A percentile compares a stretch with the other conserved stretches of the same genome.
Conservation (phyloP, 345 rosid genomes). For the Cardamine chenopodiifolia region DNA sequence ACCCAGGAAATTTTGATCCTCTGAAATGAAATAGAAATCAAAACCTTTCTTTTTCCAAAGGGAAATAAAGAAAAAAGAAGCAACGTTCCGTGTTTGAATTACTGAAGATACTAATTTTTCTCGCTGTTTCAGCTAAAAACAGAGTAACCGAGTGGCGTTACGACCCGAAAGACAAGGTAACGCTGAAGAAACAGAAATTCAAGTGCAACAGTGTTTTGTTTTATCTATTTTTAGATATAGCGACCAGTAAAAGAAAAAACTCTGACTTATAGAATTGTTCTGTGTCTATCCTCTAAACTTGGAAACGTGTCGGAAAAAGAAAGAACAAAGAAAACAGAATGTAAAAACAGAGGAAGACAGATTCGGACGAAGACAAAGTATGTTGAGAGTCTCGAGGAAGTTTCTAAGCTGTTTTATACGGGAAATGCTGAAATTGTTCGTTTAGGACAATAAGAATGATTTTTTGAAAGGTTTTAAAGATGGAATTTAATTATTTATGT, state of each 20-base stretch:
- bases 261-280: slow-evolving; percentile 6
- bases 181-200: slow-evolving; percentile 28
- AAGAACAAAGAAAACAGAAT: slow-evolving; percentile 22
- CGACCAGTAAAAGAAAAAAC: slow-evolving; percentile 11
- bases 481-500: neutral
- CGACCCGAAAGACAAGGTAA: slow-evolving; percentile 4
- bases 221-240: slow-evolving; percentile 1
- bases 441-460: neutral
- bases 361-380: slow-evolving; percentile 18
- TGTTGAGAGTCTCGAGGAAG: slow-evolving; percentile 26
- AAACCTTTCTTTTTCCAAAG: neutral
- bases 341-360: slow-evolving; percentile 13
- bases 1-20: neutral
- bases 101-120: slow-evolving; percentile 25
- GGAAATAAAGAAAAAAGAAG: neutral
- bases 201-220: slow-evolving; percentile 32
- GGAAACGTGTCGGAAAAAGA: slow-evolving; percentile 35
- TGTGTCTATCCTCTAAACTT: slow-evolving; percentile 31
- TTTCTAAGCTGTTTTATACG: neutral
- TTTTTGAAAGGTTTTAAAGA: neutral
- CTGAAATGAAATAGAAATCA: neutral
- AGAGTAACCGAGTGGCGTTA: slow-evolving; percentile 34
- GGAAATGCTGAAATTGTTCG: neutral
- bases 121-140: slow-evolving; percentile 29
- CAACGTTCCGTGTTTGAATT: neutral